Conservation (phyloP, 257 asterid species). For the Solanum bulbocastanum region DNA sequence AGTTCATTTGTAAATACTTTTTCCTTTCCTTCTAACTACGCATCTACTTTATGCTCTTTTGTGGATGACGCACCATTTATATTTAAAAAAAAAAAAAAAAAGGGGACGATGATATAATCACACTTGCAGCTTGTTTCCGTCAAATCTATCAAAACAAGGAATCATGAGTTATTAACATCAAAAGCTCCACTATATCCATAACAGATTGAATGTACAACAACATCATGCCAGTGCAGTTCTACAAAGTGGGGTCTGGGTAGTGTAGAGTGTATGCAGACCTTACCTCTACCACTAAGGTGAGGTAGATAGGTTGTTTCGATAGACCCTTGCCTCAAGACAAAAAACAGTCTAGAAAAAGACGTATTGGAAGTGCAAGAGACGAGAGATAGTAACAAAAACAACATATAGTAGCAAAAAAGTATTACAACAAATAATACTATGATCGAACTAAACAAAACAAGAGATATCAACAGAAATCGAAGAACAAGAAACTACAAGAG, state of each 20-base stretch:
- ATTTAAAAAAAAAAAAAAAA: neutral
- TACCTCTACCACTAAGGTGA: neutral
- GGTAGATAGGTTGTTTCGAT: neutral
- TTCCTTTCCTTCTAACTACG: neutral
- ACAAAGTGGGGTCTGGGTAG: neutral
- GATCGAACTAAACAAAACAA: neutral
- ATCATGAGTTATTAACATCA: neutral
- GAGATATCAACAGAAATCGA: neutral
- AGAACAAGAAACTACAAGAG: neutral
- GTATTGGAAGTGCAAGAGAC: neutral
- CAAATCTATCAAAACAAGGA: neutral
- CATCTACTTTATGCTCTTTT: neutral
- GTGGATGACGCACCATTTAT: neutral
- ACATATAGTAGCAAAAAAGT: neutral
- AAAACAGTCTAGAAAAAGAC: neutral
- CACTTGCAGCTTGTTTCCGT: neutral
- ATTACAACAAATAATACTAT: neutral
- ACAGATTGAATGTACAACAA: neutral
- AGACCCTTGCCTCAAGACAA: neutral
- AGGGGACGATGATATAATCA: neutral
- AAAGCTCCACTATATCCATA: neutral
- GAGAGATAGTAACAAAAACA: neutral
- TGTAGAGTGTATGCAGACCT: neutral
- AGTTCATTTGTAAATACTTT: neutral
- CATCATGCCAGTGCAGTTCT: neutral